phyloP scores from a whole-genome alignment of 768 basidiomycete species.

The Pulveroboletus frians region DNA sequence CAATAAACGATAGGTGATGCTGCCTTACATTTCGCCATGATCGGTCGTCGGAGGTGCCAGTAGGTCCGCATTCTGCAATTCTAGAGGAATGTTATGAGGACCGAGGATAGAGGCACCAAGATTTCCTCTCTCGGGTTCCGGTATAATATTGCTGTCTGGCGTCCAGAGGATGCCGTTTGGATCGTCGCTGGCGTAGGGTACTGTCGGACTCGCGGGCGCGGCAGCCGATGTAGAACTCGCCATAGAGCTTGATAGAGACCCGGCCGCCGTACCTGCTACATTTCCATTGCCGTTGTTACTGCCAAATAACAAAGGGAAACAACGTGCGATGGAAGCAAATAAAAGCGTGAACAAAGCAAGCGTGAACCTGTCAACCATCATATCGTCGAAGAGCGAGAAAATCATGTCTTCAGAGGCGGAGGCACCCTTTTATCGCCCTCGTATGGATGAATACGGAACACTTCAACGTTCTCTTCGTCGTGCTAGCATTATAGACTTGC shows the following conservation, averaged over 20 bases:
- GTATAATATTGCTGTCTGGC: constrained; percentile 18
- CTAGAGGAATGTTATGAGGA: constrained; percentile 49
- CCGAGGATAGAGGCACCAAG: constrained; percentile 47
- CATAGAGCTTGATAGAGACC: background rate
- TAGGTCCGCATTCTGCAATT: constrained; percentile 51
- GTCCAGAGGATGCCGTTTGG: constrained; percentile 41
- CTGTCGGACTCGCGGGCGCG: constrained; percentile 32
- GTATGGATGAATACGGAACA: too few relatives aligned
- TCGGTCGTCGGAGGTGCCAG: constrained; percentile 62
- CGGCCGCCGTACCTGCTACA: background rate
- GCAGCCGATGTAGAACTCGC: constrained; percentile 17
- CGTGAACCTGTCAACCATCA: constrained; percentile 4
- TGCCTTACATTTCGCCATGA: constrained; percentile 40
- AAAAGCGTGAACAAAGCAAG: too few relatives aligned
- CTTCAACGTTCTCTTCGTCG: too few relatives aligned
- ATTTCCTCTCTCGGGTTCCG: constrained; percentile 38
- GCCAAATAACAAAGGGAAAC: background rate
- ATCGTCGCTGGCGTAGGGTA: constrained; percentile 37
- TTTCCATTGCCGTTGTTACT: background rate
- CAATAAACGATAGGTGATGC: background rate
- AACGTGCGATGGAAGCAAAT: background rate
- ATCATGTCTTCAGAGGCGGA: too few relatives aligned
- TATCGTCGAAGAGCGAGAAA: background rate
- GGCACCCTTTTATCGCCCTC: too few relatives aligned
- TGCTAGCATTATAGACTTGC: too few relatives aligned